Evolutionary conservation across 495 filamentous ascomycete species (phyloP), one percentile per base, ranked within the genome.

Genomic region (Lineolata rhizophorae): DNA sequence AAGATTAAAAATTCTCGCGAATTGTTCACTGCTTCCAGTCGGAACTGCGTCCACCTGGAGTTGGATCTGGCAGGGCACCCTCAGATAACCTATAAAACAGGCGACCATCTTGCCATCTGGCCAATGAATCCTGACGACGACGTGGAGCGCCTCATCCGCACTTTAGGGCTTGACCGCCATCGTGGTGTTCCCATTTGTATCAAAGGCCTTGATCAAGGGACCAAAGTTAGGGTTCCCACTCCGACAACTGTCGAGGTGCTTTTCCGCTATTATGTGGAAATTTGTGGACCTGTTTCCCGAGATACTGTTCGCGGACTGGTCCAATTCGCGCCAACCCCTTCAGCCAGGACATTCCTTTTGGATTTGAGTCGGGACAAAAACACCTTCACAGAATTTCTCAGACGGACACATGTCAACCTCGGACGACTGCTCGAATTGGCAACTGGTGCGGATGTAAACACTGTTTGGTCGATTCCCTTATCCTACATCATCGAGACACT

Each of bases 41-140:
- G 57, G 18, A 51, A 57, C 33, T 66, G 61, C 36, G 39, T 66
- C 4, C 62, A 66, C 37, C 47, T 66, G 35, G 59, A 66, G 18
- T 35, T 66, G 0, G 61, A 65, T 30, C 35, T 65, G 2, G 45
- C 35, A 15, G 40, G 38, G 18, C 31, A 43, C 14, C 31, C 41
- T 3, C 32, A 45, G 6, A 8, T 55, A 2, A 29, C 35, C 12
- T 54, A 55, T 41, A 53, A 48, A 40, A 55, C 52, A 12, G 46
- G 51, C 17, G 41, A 47, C 34, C 47, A 44, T 31, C 35, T 43
- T n/a, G 48, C 13, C 18, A 39, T 45, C n/a, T 45, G 40, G 42
- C 39, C 40, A 1, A 40, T 24, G 22, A 45, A 50, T 34, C 42
- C 39, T 3, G 39, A 38, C 39, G 46, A 18, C 42, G 57, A 60